phyloP scores from a whole-genome alignment of 2,329 filamentous ascomycete species.

The Colletotrichum coccodes region DNA sequence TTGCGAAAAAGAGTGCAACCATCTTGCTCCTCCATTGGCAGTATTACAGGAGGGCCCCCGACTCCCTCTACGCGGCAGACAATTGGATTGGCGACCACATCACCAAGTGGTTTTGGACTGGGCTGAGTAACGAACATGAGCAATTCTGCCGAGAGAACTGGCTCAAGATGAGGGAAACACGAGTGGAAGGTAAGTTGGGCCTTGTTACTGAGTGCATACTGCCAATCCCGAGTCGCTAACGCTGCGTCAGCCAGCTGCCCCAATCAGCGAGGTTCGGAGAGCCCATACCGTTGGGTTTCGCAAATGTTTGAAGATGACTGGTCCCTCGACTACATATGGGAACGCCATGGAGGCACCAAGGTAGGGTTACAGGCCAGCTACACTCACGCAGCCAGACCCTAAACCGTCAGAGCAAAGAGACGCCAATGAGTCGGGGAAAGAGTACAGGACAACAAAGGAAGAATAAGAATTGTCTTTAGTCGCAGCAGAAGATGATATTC shows the following conservation, averaged over 20 bases:
- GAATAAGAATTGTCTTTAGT: too few species aligned
- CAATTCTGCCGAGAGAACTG: background rate
- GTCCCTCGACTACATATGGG: conserved; percentile 32
- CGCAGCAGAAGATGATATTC: too few species aligned
- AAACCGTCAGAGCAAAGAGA: background rate
- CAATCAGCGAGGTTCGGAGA: background rate
- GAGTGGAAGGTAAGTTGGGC: background rate
- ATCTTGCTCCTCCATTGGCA: conserved; percentile 61
- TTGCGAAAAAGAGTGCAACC: conserved; percentile 47
- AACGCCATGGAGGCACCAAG: background rate
- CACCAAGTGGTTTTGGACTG: conserved; percentile 4
- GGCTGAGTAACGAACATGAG: background rate
- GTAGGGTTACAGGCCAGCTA: background rate
- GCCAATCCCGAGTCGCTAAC: background rate
- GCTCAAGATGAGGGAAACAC: background rate
- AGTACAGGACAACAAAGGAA: too few species aligned
- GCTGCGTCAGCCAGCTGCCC: background rate
- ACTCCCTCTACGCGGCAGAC: background rate
- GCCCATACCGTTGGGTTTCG: conserved; percentile 52
- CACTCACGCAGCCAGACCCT: background rate
- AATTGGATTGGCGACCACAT: conserved; percentile 6
- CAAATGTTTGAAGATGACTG: conserved; percentile 57
- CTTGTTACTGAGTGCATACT: background rate
- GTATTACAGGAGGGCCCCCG: conserved; percentile 47
- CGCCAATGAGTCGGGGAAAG: background rate